Conservation (phyloP, 306 rosid genomes). For the Vicia faba region DNA sequence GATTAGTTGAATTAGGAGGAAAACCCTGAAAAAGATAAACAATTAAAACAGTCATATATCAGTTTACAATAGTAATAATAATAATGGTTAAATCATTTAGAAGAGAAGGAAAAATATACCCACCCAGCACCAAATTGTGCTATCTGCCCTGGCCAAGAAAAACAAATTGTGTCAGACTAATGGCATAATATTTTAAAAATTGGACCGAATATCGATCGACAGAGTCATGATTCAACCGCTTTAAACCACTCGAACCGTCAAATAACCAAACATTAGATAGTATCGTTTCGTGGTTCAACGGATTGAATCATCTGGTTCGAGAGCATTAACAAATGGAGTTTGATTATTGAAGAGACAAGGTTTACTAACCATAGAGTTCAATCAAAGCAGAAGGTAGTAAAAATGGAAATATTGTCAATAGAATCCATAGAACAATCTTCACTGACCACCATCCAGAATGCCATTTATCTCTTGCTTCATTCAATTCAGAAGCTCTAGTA, state of each 20-base stretch:
- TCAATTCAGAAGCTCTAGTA: constrained; percentile 68
- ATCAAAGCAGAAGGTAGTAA: constrained; percentile 73
- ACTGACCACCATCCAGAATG: constrained; percentile 99
- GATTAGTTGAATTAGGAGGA: constrained; percentile 88
- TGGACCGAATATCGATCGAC: neutral
- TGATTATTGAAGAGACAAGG: constrained; percentile 29
- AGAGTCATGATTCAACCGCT: neutral
- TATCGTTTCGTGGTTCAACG: neutral
- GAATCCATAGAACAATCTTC: constrained; percentile 65
- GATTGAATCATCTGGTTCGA: neutral
- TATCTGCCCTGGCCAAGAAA: constrained; percentile 53
- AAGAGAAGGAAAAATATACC: constrained; percentile 52
- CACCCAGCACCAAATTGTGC: constrained; percentile 99
- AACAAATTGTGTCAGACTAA: constrained; percentile 24
- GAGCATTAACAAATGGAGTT: neutral
- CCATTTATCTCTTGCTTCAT: constrained; percentile 66
- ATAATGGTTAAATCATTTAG: constrained; percentile 20
- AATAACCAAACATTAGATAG: neutral
- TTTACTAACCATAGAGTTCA: constrained; percentile 78
- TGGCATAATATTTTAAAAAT: neutral
- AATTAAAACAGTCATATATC: constrained; percentile 19
- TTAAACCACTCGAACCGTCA: neutral
- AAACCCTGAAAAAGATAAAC: constrained; percentile 68
- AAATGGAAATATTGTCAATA: constrained; percentile 65
- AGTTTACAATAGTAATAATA: constrained; percentile 14